phyloP scores from a whole-genome alignment of 352 stramenopile species.

The Globisporangium uncinulatum region DNA sequence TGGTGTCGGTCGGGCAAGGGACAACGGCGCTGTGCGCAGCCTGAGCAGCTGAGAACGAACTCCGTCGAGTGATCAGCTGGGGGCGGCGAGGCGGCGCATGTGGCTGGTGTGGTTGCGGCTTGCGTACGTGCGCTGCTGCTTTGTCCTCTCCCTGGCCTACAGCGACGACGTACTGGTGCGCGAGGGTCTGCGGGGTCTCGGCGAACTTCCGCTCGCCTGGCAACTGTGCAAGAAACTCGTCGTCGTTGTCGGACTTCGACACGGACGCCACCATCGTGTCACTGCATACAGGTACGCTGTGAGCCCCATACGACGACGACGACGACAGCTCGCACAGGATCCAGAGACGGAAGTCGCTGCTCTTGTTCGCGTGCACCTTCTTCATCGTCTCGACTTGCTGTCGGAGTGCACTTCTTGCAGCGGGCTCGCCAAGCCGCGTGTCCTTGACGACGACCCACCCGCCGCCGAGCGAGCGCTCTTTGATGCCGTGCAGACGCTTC shows the following conservation, averaged over 20 bases:
- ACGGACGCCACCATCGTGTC: background rate
- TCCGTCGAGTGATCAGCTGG: constrained; percentile 15
- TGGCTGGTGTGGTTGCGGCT: constrained; percentile 11
- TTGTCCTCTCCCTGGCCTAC: constrained; percentile 17
- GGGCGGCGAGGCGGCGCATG: constrained; percentile 15
- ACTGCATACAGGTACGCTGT: background rate
- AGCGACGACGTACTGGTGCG: constrained; percentile 18
- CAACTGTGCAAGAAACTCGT: constrained; percentile 12
- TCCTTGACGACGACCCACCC: constrained; percentile 30
- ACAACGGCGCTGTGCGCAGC: constrained; percentile 10
- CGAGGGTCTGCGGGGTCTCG: constrained; percentile 27
- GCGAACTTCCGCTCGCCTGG: constrained; percentile 19
- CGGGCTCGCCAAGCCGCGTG: background rate
- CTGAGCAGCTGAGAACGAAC: constrained; percentile 12
- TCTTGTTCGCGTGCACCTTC: constrained; percentile 20
- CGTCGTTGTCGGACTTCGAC: background rate
- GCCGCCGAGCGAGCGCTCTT: constrained; percentile 19
- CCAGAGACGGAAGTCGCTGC: constrained; percentile 29
- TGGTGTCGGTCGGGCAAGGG: background rate
- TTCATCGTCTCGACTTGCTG: constrained; percentile 24
- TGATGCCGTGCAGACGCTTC: constrained; percentile 16
- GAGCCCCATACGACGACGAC: background rate
- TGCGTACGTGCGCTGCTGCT: constrained; percentile 3
- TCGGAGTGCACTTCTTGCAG: constrained; percentile 20
- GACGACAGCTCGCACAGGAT: constrained; percentile 18